phyloP scores from a whole-genome alignment of 768 basidiomycete genomes.

The Hysterangium stoloniferum region DNA sequence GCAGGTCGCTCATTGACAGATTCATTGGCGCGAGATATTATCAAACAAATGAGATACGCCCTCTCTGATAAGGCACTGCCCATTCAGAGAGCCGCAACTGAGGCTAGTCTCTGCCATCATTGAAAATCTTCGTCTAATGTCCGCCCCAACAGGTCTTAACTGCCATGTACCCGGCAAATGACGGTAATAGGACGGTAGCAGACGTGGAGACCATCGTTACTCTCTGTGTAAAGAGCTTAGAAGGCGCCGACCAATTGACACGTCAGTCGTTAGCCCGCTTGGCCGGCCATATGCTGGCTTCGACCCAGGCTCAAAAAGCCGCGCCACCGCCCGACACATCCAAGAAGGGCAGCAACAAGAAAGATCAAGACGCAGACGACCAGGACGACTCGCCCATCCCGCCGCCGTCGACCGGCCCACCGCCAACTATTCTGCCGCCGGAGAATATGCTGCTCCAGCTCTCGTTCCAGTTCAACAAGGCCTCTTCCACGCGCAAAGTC shows the following conservation, averaged over 20 bases:
- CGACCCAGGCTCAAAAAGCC: constrained; percentile 65
- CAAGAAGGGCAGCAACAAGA: constrained; percentile 47
- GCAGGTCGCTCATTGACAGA: constrained; percentile 85
- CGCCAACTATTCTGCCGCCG: constrained; percentile 63
- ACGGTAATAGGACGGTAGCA: constrained; percentile 44
- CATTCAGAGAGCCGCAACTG: constrained; percentile 77
- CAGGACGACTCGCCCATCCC: constrained; percentile 43
- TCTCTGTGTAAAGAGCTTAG: constrained; percentile 64
- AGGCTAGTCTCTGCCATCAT: constrained; percentile 37
- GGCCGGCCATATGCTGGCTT: constrained; percentile 74
- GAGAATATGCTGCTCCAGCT: constrained; percentile 79
- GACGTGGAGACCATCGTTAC: constrained; percentile 75
- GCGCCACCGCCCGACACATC: constrained; percentile 36
- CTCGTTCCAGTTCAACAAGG: constrained; percentile 74
- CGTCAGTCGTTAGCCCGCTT: constrained; percentile 74
- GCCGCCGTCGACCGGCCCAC: constrained; percentile 38
- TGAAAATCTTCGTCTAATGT: too few relatives aligned
- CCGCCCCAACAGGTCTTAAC: constrained; percentile 47
- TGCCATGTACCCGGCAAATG: constrained; percentile 52
- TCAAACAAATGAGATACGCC: constrained; percentile 72
- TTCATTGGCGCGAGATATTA: constrained; percentile 63
- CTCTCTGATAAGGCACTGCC: constrained; percentile 78
- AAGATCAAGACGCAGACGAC: constrained; percentile 37
- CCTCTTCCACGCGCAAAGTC: constrained; percentile 55
- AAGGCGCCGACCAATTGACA: constrained; percentile 76